Evolutionary conservation across 2,329 filamentous ascomycete species (phyloP).

Genomic region (Ophiostoma himal-ulmi): DNA sequence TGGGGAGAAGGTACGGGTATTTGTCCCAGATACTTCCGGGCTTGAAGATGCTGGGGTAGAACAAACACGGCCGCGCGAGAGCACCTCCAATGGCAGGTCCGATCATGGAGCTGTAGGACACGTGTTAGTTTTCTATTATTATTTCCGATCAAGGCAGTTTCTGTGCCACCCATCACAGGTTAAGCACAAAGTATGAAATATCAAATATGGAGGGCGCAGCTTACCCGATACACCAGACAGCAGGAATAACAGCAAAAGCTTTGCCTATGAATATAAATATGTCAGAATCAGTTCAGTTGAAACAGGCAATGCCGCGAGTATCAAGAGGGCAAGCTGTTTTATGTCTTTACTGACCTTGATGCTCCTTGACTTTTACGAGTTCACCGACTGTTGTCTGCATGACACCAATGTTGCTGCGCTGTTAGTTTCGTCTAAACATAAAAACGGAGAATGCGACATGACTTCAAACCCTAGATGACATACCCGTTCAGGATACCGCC

Average conservation of each 20-base stretch:
- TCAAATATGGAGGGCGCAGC: conserved; percentile 28
- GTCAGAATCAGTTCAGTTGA: neutral
- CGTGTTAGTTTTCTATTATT: neutral
- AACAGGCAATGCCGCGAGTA: neutral
- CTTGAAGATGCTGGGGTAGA: conserved; percentile 68
- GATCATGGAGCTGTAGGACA: conserved; percentile 64
- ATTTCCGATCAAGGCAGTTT: neutral
- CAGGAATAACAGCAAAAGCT: conserved; percentile 95
- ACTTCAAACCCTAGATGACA: conserved; percentile 30
- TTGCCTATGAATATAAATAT: conserved; percentile 50
- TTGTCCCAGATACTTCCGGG: conserved; percentile 71
- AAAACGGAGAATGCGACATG: neutral
- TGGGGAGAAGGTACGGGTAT: conserved; percentile 87
- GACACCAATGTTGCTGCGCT: conserved; percentile 77
- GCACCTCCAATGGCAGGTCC: conserved; percentile 88
- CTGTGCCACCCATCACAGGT: neutral
- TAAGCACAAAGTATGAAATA: neutral
- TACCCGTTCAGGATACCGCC: conserved; percentile 91
- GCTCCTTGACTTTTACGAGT: conserved; percentile 84
- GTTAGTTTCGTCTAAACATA: conserved; percentile 23
- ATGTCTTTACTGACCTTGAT: conserved; percentile 62
- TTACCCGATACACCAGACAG: conserved; percentile 93
- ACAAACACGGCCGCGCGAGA: conserved; percentile 78
- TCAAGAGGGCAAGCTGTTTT: no score
- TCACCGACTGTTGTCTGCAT: conserved; percentile 93